phyloP scores from a whole-genome alignment of 768 basidiomycete genomes.

The Sporobolomyces roseus region DNA sequence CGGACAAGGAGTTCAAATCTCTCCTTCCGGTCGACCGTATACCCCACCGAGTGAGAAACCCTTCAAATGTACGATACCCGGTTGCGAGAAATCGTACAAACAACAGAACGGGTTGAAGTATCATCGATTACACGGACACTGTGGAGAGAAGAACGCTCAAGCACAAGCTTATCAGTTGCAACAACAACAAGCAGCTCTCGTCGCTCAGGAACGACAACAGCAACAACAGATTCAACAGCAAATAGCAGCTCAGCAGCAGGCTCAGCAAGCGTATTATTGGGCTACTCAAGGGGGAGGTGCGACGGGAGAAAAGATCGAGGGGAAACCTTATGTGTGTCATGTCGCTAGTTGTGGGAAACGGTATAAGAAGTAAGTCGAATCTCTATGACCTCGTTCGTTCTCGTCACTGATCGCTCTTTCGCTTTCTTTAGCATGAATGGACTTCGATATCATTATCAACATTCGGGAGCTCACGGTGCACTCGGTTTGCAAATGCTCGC shows the following conservation, averaged over 20 bases:
- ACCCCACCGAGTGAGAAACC: slow-evolving; percentile 60
- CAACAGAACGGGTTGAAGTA: slow-evolving; percentile 49
- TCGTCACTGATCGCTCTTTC: neutral
- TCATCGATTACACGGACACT: slow-evolving; percentile 46
- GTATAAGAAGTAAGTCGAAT: slow-evolving; percentile 68
- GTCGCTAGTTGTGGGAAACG: slow-evolving; percentile 41
- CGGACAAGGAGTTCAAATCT: slow-evolving; percentile 58
- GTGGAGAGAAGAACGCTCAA: slow-evolving; percentile 38
- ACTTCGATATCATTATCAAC: slow-evolving; percentile 90
- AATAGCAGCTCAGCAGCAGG: neutral
- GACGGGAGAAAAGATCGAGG: slow-evolving; percentile 21
- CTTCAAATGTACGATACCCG: slow-evolving; percentile 56
- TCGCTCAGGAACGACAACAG: too few relatives aligned
- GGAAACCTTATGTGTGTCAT: slow-evolving; percentile 43
- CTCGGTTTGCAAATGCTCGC: slow-evolving; percentile 72
- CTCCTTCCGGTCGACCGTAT: slow-evolving; percentile 51
- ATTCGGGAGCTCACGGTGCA: slow-evolving; percentile 90
- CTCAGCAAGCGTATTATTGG: slow-evolving; percentile 17
- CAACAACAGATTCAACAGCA: slow-evolving; percentile 9
- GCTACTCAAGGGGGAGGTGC: slow-evolving; percentile 4
- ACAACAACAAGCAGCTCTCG: slow-evolving; percentile 1
- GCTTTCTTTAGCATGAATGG: slow-evolving; percentile 69
- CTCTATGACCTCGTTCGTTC: too few relatives aligned
- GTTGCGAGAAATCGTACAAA: slow-evolving; percentile 49
- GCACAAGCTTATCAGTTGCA: slow-evolving; percentile 27